phyloP scores from a whole-genome alignment of 768 basidiomycete species.

The Macrolepiota albuminosa region DNA sequence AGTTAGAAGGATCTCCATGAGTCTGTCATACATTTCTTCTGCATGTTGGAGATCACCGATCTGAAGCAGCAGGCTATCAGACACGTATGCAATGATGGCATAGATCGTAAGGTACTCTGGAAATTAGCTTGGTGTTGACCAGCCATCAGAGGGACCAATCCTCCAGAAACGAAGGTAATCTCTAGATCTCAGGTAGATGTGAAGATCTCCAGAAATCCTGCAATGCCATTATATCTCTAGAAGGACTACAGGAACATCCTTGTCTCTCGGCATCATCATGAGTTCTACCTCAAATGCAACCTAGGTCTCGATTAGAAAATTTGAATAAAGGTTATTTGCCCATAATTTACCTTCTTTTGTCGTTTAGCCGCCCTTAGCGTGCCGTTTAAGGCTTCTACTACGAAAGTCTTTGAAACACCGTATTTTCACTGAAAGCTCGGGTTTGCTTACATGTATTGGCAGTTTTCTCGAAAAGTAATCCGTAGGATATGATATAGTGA shows the following conservation, averaged over 20 bases:
- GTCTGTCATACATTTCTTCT: too few relatives aligned
- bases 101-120: not conserved
- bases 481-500: slow-evolving; percentile 32
- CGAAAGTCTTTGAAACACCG: not conserved
- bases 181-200: not conserved
- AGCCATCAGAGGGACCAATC: not conserved
- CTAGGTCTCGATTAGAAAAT: slow-evolving; percentile 18
- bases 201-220: not conserved
- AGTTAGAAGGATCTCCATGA: too few relatives aligned
- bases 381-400: slow-evolving; percentile 48
- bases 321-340: not conserved
- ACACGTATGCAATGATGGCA: not conserved
- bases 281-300: slow-evolving; percentile 42
- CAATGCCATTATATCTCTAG: slow-evolving; percentile 21
- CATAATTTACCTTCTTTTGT: slow-evolving; percentile 36
- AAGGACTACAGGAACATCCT: slow-evolving; percentile 39
- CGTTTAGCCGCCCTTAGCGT: slow-evolving; percentile 41
- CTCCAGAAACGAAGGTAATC: not conserved
- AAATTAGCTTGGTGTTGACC: not conserved
- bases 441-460: slow-evolving; percentile 34
- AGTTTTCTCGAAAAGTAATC: slow-evolving; percentile 43
- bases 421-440: not conserved
- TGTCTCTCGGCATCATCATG: slow-evolving; percentile 47
- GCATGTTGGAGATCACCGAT: too few relatives aligned
- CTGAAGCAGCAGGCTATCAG: too few relatives aligned